A percentile compares a stretch with the other conserved stretches of the same genome.
phyloP scores from a whole-genome alignment of 495 filamentous ascomycete genomes.

The Annulohypoxylon stygium region DNA sequence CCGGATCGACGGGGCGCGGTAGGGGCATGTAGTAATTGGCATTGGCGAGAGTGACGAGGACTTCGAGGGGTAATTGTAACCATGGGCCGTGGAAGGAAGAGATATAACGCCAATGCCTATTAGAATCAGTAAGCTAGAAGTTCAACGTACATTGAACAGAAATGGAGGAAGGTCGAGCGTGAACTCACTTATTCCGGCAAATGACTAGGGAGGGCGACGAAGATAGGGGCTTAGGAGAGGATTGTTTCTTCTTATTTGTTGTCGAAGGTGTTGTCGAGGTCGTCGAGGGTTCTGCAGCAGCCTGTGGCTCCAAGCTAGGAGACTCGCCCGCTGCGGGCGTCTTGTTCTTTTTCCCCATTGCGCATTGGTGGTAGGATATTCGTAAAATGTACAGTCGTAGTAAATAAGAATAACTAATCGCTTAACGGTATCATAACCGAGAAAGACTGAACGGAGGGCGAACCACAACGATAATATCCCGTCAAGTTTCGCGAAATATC shows the following conservation, averaged over 20 bases:
- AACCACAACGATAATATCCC: constrained; percentile 27
- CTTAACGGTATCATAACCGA: constrained; percentile 1
- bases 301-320: constrained; percentile 43
- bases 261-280: constrained; percentile 26
- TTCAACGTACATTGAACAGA: constrained; percentile 23
- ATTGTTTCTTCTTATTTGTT: constrained; percentile 46
- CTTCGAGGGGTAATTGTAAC: constrained; percentile 86
- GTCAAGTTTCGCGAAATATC: constrained; percentile 26
- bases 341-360: constrained; percentile 64
- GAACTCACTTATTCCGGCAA: constrained; percentile 76
- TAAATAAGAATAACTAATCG: constrained; percentile 28
- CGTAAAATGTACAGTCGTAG: constrained; percentile 19
- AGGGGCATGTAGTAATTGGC: constrained; percentile 81
- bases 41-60: constrained; percentile 81
- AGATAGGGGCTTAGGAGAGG: constrained; percentile 56
- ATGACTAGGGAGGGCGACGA: constrained; percentile 70
- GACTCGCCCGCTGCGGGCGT: constrained; percentile 51
- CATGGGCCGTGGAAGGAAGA: constrained; percentile 87
- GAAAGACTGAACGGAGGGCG: constrained; percentile 7
- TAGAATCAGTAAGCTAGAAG: constrained; percentile 19
- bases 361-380: constrained; percentile 45
- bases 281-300: constrained; percentile 37
- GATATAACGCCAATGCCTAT: constrained; percentile 85
- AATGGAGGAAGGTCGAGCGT: constrained; percentile 6
- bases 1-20: constrained; percentile 81